Evolutionary conservation across 805 yeast species (phyloP), one percentile per base, ranked within the genome.

Genomic region (Saturnispora bothae): DNA sequence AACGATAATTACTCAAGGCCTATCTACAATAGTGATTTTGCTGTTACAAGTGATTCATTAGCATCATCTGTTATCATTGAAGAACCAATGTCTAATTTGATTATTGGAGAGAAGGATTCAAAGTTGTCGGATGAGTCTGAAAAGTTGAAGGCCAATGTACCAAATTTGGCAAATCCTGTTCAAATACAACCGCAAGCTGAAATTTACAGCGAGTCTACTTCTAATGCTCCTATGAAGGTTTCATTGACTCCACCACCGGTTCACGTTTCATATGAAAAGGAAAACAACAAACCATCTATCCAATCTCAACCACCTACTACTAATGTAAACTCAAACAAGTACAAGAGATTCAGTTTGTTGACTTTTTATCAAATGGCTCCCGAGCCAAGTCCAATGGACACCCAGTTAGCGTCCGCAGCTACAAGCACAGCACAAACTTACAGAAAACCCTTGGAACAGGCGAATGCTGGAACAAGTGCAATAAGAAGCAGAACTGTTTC

Each of bases 321-420:
- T n/a, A n/a, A n/a, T n/a, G n/a, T n/a, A n/a, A n/a, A n/a, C 4
- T 17, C 38, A 3, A 27, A 20, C 21, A 57, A 51, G 36, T 53
- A 48, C 43, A 57, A 51, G 37, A 44, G 62, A 38, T 57, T 57
- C 42, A 57, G 61, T 45, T 50, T 57, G 47, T 44, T 57, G 7
- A 52, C 56, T 15, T 57, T 57, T 39, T 57, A 57, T 36, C 50
- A 41, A 38, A 35, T 27, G 30, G 40, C 39, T 5, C 43, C 46
- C 1, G 49, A 34, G n/a, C 40, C 43, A 13, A 34, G 44, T 10
- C 33, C 47, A n/a, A 17, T 42, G n/a, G 40, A 37, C 19, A 37
- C 40, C 3, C 7, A 22, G 7, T 10, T 22, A 22, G 25, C 10
- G 17, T 21, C 22, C 4, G 21, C 14, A 10, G 7, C 26, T 12